A percentile compares a stretch with the other conserved stretches of the same genome.
phyloP scores from a whole-genome alignment of 805 yeast species.

The Huiozyma naganishii region DNA sequence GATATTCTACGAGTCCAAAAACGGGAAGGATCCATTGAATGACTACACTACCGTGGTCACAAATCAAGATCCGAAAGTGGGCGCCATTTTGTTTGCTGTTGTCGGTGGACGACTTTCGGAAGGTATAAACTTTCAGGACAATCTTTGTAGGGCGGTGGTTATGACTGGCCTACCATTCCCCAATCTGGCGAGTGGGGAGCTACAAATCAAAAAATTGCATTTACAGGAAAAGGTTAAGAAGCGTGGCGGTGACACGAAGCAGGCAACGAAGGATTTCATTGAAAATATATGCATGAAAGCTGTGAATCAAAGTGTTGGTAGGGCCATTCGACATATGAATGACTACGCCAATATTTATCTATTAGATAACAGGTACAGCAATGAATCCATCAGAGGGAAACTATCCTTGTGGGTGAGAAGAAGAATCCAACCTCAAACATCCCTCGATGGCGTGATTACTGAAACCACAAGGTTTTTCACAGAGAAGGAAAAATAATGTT shows the following conservation, averaged over 20 bases:
- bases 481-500: background rate
- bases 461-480: constrained; percentile 18
- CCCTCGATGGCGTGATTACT: constrained; percentile 10
- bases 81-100: constrained; percentile 69
- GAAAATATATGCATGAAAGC: constrained; percentile 86
- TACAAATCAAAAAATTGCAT: constrained; percentile 58
- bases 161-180: constrained; percentile 90
- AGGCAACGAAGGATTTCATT: constrained; percentile 46
- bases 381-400: constrained; percentile 39
- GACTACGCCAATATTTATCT: constrained; percentile 74
- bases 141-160: constrained; percentile 75
- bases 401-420: constrained; percentile 65
- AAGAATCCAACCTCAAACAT: constrained; percentile 22
- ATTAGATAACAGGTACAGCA: constrained; percentile 52
- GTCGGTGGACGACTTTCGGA: constrained; percentile 91
- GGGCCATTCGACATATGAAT: constrained; percentile 74
- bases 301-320: constrained; percentile 84
- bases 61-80: constrained; percentile 22
- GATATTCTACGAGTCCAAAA: constrained; percentile 46
- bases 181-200: constrained; percentile 69
- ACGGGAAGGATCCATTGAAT: constrained; percentile 36
- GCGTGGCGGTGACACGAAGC: constrained; percentile 34
- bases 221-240: constrained; percentile 51
- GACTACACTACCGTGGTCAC: constrained; percentile 39
- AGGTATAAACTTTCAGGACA: constrained; percentile 84